Conservation (phyloP, 768 basidiomycete species). For the Termitomyces sp. region DNA sequence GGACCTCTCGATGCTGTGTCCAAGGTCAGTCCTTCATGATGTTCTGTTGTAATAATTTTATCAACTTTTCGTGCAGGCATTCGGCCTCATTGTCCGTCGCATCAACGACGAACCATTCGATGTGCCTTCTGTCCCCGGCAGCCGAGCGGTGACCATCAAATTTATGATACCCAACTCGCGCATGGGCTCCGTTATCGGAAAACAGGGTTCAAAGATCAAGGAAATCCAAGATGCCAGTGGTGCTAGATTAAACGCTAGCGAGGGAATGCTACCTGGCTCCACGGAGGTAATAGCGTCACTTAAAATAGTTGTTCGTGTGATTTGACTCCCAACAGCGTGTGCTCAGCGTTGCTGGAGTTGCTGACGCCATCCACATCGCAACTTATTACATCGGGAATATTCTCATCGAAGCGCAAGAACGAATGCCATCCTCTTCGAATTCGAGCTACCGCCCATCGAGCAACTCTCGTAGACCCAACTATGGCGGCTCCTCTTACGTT, state of each 20-base stretch:
- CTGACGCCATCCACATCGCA: constrained; percentile 98
- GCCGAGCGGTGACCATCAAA: constrained; percentile 98
- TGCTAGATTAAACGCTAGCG: constrained; percentile 92
- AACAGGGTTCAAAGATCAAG: constrained; percentile 97
- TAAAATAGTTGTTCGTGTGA: neutral
- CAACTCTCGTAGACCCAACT: constrained; percentile 42
- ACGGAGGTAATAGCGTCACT: constrained; percentile 70
- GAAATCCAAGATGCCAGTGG: constrained; percentile 99
- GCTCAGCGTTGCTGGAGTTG: constrained; percentile 95
- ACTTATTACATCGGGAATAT: constrained; percentile 99
- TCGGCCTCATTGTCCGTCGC: constrained; percentile 95
- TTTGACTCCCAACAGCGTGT: constrained; percentile 64
- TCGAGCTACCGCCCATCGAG: constrained; percentile 69
- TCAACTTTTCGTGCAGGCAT: constrained; percentile 62
- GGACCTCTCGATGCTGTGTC: constrained; percentile 98
- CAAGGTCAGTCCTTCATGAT: constrained; percentile 58
- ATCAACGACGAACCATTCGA: constrained; percentile 99
- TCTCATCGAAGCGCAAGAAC: constrained; percentile 88
- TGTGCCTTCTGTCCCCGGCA: constrained; percentile 95
- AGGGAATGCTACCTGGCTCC: constrained; percentile 98
- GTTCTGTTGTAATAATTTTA: neutral
- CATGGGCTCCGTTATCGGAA: constrained; percentile 99
- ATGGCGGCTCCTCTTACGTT: constrained; percentile 62
- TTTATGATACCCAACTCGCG: constrained; percentile 99
- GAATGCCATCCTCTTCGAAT: constrained; percentile 65